Conservation (phyloP, 2,329 filamentous ascomycete species). For the Venturia asperata region DNA sequence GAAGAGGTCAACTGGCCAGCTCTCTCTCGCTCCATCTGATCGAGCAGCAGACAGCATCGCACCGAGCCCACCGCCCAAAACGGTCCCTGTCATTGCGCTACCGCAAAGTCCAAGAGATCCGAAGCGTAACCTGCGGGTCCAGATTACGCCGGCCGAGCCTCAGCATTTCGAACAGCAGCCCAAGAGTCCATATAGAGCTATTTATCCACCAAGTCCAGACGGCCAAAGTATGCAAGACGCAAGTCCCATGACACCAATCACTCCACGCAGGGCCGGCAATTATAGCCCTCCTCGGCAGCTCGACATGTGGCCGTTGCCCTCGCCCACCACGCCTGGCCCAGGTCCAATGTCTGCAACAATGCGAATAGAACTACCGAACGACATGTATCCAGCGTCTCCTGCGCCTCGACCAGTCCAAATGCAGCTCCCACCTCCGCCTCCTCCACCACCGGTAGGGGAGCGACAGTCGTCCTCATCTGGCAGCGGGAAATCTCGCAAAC, state of each 20-base stretch:
- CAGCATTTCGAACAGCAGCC: slow-evolving; percentile 5
- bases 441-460: background rate
- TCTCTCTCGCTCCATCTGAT: slow-evolving; percentile 9
- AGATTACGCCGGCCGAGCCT: slow-evolving; percentile 23
- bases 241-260: slow-evolving; percentile 11
- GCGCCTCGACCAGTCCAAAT: slow-evolving; percentile 15
- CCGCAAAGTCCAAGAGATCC: slow-evolving; percentile 3
- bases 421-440: slow-evolving; percentile 15
- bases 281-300: background rate
- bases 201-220: slow-evolving; percentile 33
- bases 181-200: slow-evolving; percentile 33
- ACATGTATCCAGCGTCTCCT: slow-evolving; percentile 20
- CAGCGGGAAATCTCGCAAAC: slow-evolving; percentile 32
- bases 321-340: slow-evolving; percentile 7
- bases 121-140: slow-evolving; percentile 22
- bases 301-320: slow-evolving; percentile 9
- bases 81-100: background rate
- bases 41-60: background rate
- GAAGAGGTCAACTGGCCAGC: slow-evolving; percentile 28
- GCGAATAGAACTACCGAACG: slow-evolving; percentile 17
- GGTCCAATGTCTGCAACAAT: background rate
- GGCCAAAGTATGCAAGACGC: slow-evolving; percentile 3
- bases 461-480: slow-evolving; percentile 22
- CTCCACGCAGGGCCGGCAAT: slow-evolving; percentile 3
- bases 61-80: background rate